Conservation (phyloP, 2,329 filamentous ascomycete genomes). For the Cadophora sp. region DNA sequence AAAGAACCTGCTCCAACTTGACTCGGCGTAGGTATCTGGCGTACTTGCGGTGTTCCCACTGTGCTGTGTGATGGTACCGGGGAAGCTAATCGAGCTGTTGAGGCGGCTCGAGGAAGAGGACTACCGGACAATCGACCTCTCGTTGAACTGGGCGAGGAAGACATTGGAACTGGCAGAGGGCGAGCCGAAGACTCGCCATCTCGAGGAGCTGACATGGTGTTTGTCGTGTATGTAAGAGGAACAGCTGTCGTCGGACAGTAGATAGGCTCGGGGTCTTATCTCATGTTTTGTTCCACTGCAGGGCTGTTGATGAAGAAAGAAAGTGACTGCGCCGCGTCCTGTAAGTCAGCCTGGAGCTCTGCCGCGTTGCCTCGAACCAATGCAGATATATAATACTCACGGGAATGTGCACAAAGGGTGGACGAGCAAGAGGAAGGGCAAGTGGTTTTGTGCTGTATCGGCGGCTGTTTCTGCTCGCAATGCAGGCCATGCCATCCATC, state of each 20-base stretch:
- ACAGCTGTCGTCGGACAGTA: conserved; percentile 24
- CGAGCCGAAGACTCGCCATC: conserved; percentile 40
- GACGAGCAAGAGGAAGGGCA: background rate
- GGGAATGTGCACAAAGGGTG: background rate
- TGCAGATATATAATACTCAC: conserved; percentile 9
- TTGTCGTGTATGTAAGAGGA: conserved; percentile 4
- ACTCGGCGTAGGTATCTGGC: conserved; percentile 55
- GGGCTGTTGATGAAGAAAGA: conserved; percentile 16
- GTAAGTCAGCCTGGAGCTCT: conserved; percentile 21
- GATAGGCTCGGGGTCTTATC: conserved; percentile 25
- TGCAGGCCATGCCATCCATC: conserved; percentile 12
- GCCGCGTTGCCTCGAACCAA: background rate
- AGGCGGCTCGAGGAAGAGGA: conserved; percentile 63
- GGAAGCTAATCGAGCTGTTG: conserved; percentile 66
- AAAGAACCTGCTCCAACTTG: conserved; percentile 46
- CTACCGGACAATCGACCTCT: conserved; percentile 46
- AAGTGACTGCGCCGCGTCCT: conserved; percentile 7
- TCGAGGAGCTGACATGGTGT: conserved; percentile 46
- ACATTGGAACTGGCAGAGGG: conserved; percentile 50
- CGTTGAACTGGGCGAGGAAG: conserved; percentile 57
- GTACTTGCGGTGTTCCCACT: conserved; percentile 55
- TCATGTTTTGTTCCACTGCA: conserved; percentile 21
- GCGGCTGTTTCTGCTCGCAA: background rate
- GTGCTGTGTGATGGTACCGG: conserved; percentile 55
- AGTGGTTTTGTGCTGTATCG: background rate